Conservation (phyloP, 192 early-diverging fungal genomes). For the Chytriomyces sp. region DNA sequence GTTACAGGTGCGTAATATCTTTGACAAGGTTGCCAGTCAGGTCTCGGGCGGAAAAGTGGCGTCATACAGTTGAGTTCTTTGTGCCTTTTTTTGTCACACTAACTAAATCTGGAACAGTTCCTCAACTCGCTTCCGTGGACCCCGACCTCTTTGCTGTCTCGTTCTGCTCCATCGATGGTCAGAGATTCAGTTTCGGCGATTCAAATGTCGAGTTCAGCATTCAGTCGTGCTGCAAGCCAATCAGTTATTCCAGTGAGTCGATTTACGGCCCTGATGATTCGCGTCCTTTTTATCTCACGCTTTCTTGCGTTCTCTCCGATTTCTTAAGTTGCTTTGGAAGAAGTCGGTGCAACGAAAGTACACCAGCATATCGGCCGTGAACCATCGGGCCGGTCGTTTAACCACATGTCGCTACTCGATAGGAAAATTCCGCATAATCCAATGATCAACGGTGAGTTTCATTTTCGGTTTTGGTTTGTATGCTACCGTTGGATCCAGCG, state of each 20-base stretch:
- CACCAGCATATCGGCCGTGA: conserved; percentile 36
- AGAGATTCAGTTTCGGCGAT: conserved; percentile 39
- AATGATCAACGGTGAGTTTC: conserved; percentile 34
- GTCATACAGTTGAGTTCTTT: conserved; percentile 9
- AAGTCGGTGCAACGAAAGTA: conserved; percentile 26
- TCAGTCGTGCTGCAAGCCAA: conserved; percentile 35
- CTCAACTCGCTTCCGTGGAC: conserved; percentile 27
- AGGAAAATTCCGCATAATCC: conserved; percentile 36
- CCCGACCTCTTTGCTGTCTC: conserved; percentile 36
- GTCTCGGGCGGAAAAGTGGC: conserved; percentile 4
- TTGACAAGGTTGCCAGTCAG: not conserved
- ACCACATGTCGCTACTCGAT: conserved; percentile 27
- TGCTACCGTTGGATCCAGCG: not conserved
- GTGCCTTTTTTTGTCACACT: conserved; percentile 3
- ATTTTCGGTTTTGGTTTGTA: not conserved
- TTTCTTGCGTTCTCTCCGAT: not conserved
- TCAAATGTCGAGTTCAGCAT: conserved; percentile 31
- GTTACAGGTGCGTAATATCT: conserved; percentile 15
- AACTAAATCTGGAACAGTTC: conserved; percentile 24
- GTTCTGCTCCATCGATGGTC: conserved; percentile 39
- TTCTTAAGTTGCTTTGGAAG: conserved; percentile 21
- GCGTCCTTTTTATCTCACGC: not conserved
- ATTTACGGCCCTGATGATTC: not conserved
- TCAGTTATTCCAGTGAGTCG: conserved; percentile 26
- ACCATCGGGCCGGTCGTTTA: conserved; percentile 33